Conservation (phyloP, 768 basidiomycete species). For the Xerocomellus dryophilus region DNA sequence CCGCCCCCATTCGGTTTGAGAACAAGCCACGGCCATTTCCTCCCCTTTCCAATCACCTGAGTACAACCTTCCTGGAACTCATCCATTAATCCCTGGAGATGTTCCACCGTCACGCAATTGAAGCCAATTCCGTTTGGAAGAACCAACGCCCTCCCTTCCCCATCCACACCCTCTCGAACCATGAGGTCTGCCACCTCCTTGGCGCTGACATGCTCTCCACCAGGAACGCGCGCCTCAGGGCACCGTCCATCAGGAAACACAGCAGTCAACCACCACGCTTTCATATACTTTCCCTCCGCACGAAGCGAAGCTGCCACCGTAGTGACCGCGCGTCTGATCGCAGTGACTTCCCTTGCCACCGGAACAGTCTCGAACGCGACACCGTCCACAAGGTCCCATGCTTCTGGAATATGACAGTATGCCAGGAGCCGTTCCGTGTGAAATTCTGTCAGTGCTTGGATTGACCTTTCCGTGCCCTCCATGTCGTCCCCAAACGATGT, state of each 20-base stretch:
- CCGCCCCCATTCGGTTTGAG: slow-evolving; percentile 71
- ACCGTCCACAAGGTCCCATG: slow-evolving; percentile 58
- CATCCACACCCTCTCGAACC: slow-evolving; percentile 25
- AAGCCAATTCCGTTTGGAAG: slow-evolving; percentile 61
- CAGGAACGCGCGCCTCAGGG: slow-evolving; percentile 37
- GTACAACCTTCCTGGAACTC: slow-evolving; percentile 33
- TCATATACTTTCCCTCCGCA: slow-evolving; percentile 30
- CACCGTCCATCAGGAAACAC: slow-evolving; percentile 54
- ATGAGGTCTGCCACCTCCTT: slow-evolving; percentile 45
- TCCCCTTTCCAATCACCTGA: slow-evolving; percentile 8
- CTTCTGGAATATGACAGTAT: slow-evolving; percentile 45
- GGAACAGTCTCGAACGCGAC: slow-evolving; percentile 82
- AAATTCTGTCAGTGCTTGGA: slow-evolving; percentile 54
- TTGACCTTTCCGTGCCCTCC: slow-evolving; percentile 37
- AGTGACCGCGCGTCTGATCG: slow-evolving; percentile 60
- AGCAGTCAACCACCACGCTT: slow-evolving; percentile 75
- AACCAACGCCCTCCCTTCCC: slow-evolving; percentile 15
- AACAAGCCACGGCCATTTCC: slow-evolving; percentile 48
- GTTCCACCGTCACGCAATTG: slow-evolving; percentile 61
- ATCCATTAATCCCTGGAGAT: slow-evolving; percentile 39
- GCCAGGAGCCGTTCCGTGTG: slow-evolving; percentile 60
- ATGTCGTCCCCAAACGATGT: slow-evolving; percentile 42
- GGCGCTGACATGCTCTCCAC: slow-evolving; percentile 27
- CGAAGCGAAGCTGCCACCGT: slow-evolving; percentile 30
- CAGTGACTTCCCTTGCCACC: slow-evolving; percentile 57